These are phyloP conservation scores for Aspergillus ochraceus DNA, from an alignment of 2,329 filamentous ascomycete species.

Conservation along the genomic window DNA sequence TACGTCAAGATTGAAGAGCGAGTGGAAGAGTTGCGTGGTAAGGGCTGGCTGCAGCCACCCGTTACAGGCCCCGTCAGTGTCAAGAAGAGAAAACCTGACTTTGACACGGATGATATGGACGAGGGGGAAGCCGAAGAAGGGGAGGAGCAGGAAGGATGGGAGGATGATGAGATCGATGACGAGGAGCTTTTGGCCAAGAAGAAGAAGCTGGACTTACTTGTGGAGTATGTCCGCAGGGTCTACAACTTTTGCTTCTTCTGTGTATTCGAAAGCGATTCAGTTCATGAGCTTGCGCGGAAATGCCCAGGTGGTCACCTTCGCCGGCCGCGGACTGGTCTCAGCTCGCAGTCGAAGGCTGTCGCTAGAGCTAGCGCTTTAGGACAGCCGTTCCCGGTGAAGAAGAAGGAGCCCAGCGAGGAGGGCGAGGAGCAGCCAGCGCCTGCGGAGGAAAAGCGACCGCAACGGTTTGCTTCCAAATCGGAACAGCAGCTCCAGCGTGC, in stretches of 20 bases:
- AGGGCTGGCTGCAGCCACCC: slow-evolving; percentile 72
- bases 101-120: slow-evolving; percentile 40
- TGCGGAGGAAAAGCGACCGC: slow-evolving; percentile 71
- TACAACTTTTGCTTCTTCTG: slow-evolving; percentile 99
- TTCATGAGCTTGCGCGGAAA: slow-evolving; percentile 93
- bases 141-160: slow-evolving; percentile 71
- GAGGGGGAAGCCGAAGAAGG: slow-evolving; percentile 73
- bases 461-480: slow-evolving; percentile 69
- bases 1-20: slow-evolving; percentile 79
- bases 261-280: slow-evolving; percentile 96
- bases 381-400: slow-evolving; percentile 80
- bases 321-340: slow-evolving; percentile 82
- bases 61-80: slow-evolving; percentile 40
- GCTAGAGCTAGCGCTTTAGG: slow-evolving; percentile 81
- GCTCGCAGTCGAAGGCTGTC: slow-evolving; percentile 77
- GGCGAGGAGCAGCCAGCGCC: slow-evolving; percentile 65
- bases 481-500: slow-evolving; percentile 92
- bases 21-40: slow-evolving; percentile 75
- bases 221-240: slow-evolving; percentile 93
- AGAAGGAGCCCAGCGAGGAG: slow-evolving; percentile 65
- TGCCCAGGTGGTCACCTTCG: slow-evolving; percentile 97
- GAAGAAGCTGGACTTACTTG: slow-evolving; percentile 92
- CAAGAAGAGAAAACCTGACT: slow-evolving; percentile 59
- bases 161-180: slow-evolving; percentile 75
- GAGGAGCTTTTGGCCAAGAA: slow-evolving; percentile 89